Evolutionary conservation across 2,329 filamentous ascomycete genomes (phyloP), one percentile per base, ranked within the genome.

Genomic region (Talaromyces sp.): DNA sequence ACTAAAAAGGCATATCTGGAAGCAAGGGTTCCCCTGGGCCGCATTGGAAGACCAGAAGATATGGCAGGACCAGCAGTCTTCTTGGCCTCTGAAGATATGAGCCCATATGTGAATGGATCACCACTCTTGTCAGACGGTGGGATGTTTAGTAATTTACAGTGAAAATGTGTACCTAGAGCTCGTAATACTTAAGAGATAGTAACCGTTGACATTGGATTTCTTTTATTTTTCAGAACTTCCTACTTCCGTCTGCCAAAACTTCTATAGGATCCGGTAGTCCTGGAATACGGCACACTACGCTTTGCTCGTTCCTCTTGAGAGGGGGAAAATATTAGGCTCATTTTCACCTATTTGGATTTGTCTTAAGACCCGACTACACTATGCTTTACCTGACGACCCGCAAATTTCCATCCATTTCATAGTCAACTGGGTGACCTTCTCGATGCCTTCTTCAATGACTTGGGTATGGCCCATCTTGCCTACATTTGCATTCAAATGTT

Each of bases 81-180:
- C 75, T 79, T 96, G 70, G 92, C 89, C 0, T 90, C 88, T 69
- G 89, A 90, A 63, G 85, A 89, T 73, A 76, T 96, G 77, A 93
- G 89, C 72, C 85, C 85, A 27, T 94, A 93, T 76, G 89, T 94
- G 77, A 94, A 87, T 63, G 92, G 92, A 0, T 88, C 91, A n/a
- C 91, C 95, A 76, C 71, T 96, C 67, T 75, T 96, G 65, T 92
- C 96, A 14, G 92, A 96, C 76, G 93, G 92, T 10, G 92, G 92
- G 0, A 74, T 94, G 64, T 96, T 95, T 81, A 92, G 96, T 16
- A 96, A 96, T 76, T 79, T 96, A 68, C 91, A 95, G 76, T 94
- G 12, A 36, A 3, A 10, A 36, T 36, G 14, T 36, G 33, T 36
- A 36, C 33, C 10, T 36, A 36, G 31, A 33, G 7, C 3, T 33